phyloP scores from a whole-genome alignment of 495 filamentous ascomycete genomes.

The Penicillium riverlandense region DNA sequence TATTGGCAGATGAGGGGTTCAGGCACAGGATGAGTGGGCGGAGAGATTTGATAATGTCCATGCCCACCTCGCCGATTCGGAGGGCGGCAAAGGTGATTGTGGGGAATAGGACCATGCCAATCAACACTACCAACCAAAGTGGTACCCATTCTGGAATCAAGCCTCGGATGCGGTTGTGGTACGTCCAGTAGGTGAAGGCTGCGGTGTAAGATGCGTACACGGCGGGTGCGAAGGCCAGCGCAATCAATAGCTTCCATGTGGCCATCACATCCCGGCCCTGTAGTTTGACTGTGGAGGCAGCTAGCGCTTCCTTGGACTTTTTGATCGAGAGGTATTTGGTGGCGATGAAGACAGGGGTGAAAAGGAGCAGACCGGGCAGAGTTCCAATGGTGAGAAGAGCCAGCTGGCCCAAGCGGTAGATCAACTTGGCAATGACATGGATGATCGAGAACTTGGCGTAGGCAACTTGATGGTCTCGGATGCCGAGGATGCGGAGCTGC shows the following conservation, averaged over 20 bases:
- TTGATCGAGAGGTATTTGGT: constrained; percentile 83
- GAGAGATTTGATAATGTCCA: constrained; percentile 97
- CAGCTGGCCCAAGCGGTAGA: constrained; percentile 76
- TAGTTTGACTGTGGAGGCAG: constrained; percentile 88
- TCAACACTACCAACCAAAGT: constrained; percentile 64
- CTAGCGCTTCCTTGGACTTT: constrained; percentile 86
- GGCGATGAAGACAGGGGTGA: constrained; percentile 84
- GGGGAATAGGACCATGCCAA: constrained; percentile 74
- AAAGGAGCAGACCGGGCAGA: constrained; percentile 79
- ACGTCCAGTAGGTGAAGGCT: constrained; percentile 68
- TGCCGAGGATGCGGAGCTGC: constrained; percentile 73
- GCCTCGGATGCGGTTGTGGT: constrained; percentile 72
- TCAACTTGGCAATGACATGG: constrained; percentile 65
- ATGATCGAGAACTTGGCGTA: constrained; percentile 77
- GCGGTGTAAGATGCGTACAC: constrained; percentile 77
- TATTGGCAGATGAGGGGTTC: constrained; percentile 76
- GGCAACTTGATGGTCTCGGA: constrained; percentile 93
- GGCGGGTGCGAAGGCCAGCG: constrained; percentile 78
- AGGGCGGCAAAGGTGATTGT: constrained; percentile 88
- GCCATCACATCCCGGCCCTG: constrained; percentile 93
- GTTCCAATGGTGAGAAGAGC: constrained; percentile 69
- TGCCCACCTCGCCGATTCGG: constrained; percentile 90
- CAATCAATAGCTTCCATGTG: constrained; percentile 95
- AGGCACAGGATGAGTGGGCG: constrained; percentile 84
- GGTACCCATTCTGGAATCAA: constrained; percentile 73